These are phyloP conservation scores for Kwoniella shandongensis DNA, from an alignment of 768 basidiomycete species.

Conservation along the genomic window DNA sequence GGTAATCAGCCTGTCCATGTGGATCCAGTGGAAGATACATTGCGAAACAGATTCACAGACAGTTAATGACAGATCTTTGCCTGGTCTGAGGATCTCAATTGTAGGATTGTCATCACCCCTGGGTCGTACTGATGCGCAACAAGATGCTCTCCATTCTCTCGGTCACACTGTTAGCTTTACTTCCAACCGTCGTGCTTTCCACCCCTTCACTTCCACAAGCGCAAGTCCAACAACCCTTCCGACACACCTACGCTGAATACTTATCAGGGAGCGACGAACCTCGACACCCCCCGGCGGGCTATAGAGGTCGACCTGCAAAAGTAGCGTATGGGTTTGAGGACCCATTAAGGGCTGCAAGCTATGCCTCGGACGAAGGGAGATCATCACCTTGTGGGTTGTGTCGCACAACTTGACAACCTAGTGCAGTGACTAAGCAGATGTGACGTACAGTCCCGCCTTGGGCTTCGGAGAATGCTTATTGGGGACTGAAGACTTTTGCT, in stretches of 20 bases:
- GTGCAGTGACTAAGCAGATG: neutral
- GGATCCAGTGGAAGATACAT: no score
- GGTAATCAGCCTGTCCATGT: no score
- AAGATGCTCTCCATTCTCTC: no score
- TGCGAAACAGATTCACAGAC: no score
- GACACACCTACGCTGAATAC: conserved; percentile 17
- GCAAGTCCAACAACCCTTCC: neutral
- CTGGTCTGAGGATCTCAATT: no score
- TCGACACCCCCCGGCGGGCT: conserved; percentile 9
- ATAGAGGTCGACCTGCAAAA: conserved; percentile 2
- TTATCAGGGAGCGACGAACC: conserved; percentile 15
- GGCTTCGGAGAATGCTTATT: conserved; percentile 2
- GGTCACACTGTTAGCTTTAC: no score
- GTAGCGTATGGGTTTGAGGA: conserved; percentile 12
- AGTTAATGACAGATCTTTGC: no score
- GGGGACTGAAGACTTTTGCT: conserved; percentile 17
- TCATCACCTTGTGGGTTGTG: conserved; percentile 5
- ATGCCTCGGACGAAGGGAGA: neutral
- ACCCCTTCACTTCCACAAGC: no score
- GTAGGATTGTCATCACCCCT: no score
- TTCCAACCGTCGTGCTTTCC: no score
- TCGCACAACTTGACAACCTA: neutral
- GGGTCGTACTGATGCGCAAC: no score
- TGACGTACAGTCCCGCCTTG: conserved; percentile 3
- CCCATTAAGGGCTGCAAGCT: conserved; percentile 8